Evolutionary conservation across 768 basidiomycete genomes (phyloP), one percentile per base, ranked within the genome.

Genomic region (Porpolomopsis calyptriformis): DNA sequence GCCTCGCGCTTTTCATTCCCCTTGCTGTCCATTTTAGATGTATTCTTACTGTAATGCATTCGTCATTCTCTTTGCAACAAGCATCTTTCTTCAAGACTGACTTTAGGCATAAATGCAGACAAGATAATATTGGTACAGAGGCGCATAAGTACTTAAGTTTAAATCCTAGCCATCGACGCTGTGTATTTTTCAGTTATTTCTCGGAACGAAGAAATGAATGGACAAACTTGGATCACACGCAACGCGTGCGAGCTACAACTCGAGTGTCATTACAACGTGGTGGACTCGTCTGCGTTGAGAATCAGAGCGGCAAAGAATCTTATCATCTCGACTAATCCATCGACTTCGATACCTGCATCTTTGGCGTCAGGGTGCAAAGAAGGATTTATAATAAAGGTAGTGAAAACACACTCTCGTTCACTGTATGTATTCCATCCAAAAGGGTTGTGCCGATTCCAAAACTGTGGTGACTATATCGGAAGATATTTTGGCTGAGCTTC

Each of bases 301-400:
- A 86, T 76, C 27, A 85, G 64, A 2, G 70, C 71, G 1, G 72
- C 65, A 57, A 76, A 84, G 63, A 85, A 87, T 20, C 74, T 65
- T 37, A 85, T 76, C 45, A 77, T 71, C 57, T 83, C 81, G 37
- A 84, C 57, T 49, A 82, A 76, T 4, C 64, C 60, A 48, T 75
- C 71, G 1, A 67, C 68, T 8, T 62, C 52, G 16, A 80, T 61
- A 19, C 65, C 82, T 83, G 47, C 14, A 31, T 5, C 27, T 45
- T 26, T 18, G 27, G 49, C 14, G 49, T 59, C 38, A 59, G 50
- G 26, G 27, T 18, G 18, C 18, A 7, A 8, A 8, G 40, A 25
- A 18, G 40, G 14, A 9, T 4, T 14, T 10, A 9, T 23, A 16
- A 43, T 9, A 25, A 12, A 39, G n/a, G n/a, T n/a, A 42, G 18